phyloP scores from a whole-genome alignment of 2,329 filamentous ascomycete genomes.

The Fusarium poae region DNA sequence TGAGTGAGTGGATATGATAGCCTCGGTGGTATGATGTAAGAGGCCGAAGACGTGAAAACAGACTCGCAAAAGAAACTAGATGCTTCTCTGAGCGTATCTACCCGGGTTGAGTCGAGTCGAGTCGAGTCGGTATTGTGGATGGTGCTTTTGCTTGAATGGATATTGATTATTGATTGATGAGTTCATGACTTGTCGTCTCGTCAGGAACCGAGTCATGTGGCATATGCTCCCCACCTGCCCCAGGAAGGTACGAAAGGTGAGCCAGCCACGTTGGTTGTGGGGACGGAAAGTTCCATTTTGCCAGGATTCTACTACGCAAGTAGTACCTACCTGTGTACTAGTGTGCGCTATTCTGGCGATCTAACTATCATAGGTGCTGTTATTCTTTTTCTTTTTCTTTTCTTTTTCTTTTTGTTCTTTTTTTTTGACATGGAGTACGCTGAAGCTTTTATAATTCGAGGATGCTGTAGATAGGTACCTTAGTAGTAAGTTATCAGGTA shows the following conservation, averaged over 20 bases:
- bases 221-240: conserved; percentile 13
- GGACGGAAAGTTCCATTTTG: background rate
- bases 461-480: too few species aligned
- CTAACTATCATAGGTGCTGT: too few species aligned
- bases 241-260: conserved; percentile 2
- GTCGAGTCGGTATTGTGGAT: background rate
- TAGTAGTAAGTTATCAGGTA: too few species aligned
- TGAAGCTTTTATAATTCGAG: too few species aligned
- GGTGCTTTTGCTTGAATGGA: conserved; percentile 1
- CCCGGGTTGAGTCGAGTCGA: background rate
- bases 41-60: conserved; percentile 1
- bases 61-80: background rate
- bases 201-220: conserved; percentile 12
- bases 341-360: too few species aligned
- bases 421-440: too few species aligned
- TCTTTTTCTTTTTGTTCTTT: too few species aligned
- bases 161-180: conserved; percentile 11
- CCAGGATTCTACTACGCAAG: background rate
- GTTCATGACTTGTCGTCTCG: conserved; percentile 7
- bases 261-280: conserved; percentile 1
- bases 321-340: background rate
- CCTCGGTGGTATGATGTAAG: background rate
- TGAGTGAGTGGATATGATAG: conserved; percentile 8
- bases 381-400: too few species aligned
- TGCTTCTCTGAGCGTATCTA: background rate